These are phyloP conservation scores for Aspergillus hancockii DNA, from an alignment of 495 filamentous ascomycete genomes.

Conservation along the genomic window DNA sequence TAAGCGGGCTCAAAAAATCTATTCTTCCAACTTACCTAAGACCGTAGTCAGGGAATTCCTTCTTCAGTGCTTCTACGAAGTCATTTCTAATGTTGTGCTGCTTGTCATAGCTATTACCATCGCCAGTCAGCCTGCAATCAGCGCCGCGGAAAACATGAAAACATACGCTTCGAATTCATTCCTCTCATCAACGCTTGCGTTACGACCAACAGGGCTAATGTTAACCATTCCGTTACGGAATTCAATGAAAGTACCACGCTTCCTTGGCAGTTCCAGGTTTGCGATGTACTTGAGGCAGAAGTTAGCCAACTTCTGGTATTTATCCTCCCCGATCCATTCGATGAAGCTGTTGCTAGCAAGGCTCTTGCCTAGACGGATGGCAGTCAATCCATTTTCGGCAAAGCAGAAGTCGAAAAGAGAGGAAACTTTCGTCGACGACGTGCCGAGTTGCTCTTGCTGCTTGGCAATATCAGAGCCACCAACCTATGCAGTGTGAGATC, in stretches of 20 bases:
- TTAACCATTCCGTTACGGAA: conserved; percentile 98
- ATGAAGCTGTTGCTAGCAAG: conserved; percentile 84
- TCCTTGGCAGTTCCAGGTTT: conserved; percentile 79
- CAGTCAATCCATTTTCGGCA: conserved; percentile 90
- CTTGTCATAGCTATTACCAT: conserved; percentile 60
- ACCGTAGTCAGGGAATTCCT: conserved; percentile 79
- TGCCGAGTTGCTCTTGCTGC: conserved; percentile 93
- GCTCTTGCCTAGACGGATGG: conserved; percentile 74
- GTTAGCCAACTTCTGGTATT: conserved; percentile 83
- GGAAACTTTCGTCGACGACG: conserved; percentile 60
- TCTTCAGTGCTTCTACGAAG: conserved; percentile 72
- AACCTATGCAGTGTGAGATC: conserved; percentile 41
- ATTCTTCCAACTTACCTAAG: conserved; percentile 67
- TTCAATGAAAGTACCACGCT: conserved; percentile 95
- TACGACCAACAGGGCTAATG: conserved; percentile 86
- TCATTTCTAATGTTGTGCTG: conserved; percentile 69
- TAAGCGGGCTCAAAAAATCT: not conserved
- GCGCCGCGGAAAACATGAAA: not conserved
- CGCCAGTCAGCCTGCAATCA: conserved; percentile 18
- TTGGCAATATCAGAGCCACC: conserved; percentile 86
- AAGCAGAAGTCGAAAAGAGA: conserved; percentile 95
- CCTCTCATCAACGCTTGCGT: conserved; percentile 78
- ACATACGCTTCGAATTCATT: conserved; percentile 66
- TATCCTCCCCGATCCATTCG: conserved; percentile 85
- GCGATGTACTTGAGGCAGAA: conserved; percentile 89